These are phyloP conservation scores for Scortechinia acanthostroma DNA, from an alignment of 2,329 filamentous ascomycete genomes.

Conservation along the genomic window DNA sequence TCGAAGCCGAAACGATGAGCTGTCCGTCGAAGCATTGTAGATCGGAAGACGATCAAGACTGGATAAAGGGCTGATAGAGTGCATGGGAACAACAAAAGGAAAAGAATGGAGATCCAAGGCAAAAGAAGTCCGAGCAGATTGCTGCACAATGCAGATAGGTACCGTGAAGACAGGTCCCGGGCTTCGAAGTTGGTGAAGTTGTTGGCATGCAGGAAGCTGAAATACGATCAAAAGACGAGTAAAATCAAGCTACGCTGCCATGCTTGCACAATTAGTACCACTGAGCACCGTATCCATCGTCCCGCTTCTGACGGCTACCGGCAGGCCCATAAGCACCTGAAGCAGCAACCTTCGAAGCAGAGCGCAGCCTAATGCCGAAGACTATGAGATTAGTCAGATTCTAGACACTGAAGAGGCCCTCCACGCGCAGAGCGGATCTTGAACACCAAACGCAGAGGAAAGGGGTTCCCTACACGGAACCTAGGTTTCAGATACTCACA, in stretches of 20 bases:
- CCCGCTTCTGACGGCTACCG: background rate
- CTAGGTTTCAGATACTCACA: conserved; percentile 73
- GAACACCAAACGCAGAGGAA: conserved; percentile 67
- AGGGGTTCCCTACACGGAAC: conserved; percentile 83
- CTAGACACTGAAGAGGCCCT: conserved; percentile 55
- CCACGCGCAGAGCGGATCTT: conserved; percentile 51
- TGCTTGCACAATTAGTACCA: conserved; percentile 1
- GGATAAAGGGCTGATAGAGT: background rate
- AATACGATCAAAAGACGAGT: background rate
- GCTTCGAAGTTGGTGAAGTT: background rate
- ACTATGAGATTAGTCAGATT: conserved; percentile 76
- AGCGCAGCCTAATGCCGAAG: conserved; percentile 80
- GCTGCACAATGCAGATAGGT: background rate
- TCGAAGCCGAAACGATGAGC: background rate
- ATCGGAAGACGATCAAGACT: background rate
- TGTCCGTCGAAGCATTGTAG: background rate
- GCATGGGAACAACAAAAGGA: background rate
- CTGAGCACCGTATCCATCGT: background rate
- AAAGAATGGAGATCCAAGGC: background rate
- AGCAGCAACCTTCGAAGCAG: conserved; percentile 65
- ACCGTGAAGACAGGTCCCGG: background rate
- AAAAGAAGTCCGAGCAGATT: background rate
- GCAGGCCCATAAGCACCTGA: background rate
- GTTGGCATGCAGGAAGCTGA: background rate
- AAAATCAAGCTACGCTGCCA: background rate